Base-by-base conservation (phyloP, 148 eudicot species). In the Polygonum aviculare region DNA sequence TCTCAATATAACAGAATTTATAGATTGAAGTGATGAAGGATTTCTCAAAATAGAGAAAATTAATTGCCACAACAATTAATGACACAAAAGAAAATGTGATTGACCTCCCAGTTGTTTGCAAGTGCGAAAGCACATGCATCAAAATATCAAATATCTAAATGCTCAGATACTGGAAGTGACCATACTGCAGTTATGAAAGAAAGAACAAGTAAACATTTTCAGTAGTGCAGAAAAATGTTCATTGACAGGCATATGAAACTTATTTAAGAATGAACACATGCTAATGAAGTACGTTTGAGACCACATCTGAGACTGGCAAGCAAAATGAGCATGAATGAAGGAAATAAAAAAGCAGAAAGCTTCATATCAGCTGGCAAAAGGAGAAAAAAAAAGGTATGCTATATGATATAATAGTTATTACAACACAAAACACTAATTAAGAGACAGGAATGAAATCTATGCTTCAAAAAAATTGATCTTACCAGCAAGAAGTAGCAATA, bases 401-500 rank as follows among this genome's bases (percentile, higher is more conserved):
- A 7, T 60, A 60, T 0, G 16, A 67, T 15, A 67, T 67, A 19
- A 67, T 67, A 16, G 9, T 36, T 36, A 18, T 67, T 2, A 33
- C 72, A 36, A 67, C 44, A 35, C 15, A 67, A 35, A 65, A 36
- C 72, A 4, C 69, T 5, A 67, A 67, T 35, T 38, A 26, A 4
- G 45, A 18, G 11, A 36, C 19, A 33, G n/a, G 72, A 67, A 35
- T 35, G 21, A 36, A 67, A 67, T 41, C 14, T 67, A 67, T 65
- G 71, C 45, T 67, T 36, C 44, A 67, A 62, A 45, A 16, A 63
- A 26, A 18, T 12, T 73, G 45, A 72, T 51, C 92, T 88, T 88
- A 94, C 96, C 96, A 92, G 77, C 91, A 92, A 83, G 78, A 86
- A 45, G 97, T 89, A 22, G 97, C 96, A 80, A 92, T 77, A 73